Conservation (phyloP, 768 basidiomycete species). For the Thelephora aurantiotincta region DNA sequence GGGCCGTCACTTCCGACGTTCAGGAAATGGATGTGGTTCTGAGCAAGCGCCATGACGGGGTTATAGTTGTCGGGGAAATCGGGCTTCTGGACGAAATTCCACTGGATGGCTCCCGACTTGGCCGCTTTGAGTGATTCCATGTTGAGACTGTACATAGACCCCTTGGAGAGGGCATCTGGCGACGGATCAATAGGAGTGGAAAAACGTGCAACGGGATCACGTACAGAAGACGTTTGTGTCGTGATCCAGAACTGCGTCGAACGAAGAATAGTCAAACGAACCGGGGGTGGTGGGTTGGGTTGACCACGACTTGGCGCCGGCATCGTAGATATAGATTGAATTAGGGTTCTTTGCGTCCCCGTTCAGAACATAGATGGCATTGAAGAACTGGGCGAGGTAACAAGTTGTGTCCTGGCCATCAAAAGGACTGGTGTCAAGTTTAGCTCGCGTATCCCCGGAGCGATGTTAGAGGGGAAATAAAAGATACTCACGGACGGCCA, state of each 20-base stretch:
- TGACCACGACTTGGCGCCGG: constrained; percentile 59
- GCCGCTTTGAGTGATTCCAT: constrained; percentile 53
- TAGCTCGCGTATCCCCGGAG: not conserved
- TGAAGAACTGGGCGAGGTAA: constrained; percentile 69
- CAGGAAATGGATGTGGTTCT: constrained; percentile 81
- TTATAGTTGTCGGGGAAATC: constrained; percentile 38
- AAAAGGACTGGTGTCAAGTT: constrained; percentile 35
- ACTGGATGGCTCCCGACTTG: constrained; percentile 39
- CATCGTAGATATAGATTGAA: constrained; percentile 72
- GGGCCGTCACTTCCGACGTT: constrained; percentile 52
- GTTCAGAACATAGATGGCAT: constrained; percentile 75
- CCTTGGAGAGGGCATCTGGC: constrained; percentile 54
- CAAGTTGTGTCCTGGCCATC: constrained; percentile 50
- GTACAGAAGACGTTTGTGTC: constrained; percentile 87
- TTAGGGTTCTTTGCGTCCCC: constrained; percentile 60
- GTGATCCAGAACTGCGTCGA: constrained; percentile 74
- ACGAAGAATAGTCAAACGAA: constrained; percentile 47
- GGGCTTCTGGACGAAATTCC: constrained; percentile 46
- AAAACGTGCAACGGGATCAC: constrained; percentile 12
- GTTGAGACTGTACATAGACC: constrained; percentile 54
- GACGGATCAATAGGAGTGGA: constrained; percentile 1
- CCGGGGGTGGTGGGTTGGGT: constrained; percentile 46
- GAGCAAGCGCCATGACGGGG: constrained; percentile 68
- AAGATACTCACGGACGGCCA: constrained; percentile 63
- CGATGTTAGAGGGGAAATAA: not conserved